phyloP scores from a whole-genome alignment of 441 rosid genomes.

The Pelargonium citronellum region DNA sequence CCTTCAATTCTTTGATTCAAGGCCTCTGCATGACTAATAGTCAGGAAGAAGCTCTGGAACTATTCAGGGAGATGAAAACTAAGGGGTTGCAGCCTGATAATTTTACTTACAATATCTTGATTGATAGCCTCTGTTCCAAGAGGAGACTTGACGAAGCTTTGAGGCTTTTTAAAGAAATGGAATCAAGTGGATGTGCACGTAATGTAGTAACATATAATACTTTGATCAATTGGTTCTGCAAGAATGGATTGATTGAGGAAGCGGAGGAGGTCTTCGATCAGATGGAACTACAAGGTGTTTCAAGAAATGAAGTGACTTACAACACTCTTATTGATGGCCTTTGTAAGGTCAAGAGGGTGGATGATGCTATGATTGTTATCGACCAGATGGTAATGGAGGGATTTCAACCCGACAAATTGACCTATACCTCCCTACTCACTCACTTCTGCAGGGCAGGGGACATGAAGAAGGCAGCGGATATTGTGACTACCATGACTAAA shows the following conservation, averaged over 20 bases:
- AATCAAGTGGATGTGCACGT: slow-evolving; percentile 62
- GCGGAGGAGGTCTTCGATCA: slow-evolving; percentile 92
- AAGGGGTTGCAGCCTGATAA: slow-evolving; percentile 81
- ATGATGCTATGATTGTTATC: slow-evolving; percentile 83
- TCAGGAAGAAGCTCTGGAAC: slow-evolving; percentile 49
- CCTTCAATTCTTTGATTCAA: slow-evolving; percentile 76
- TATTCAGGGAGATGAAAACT: slow-evolving; percentile 71
- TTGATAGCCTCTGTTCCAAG: slow-evolving; percentile 59
- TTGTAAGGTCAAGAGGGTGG: slow-evolving; percentile 65
- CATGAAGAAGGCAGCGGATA: slow-evolving; percentile 73
- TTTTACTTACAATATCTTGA: slow-evolving; percentile 74
- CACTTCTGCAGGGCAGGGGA: slow-evolving; percentile 71
- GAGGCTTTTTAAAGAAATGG: slow-evolving; percentile 72
- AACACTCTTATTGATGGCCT: slow-evolving; percentile 88
- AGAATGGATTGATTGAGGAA: slow-evolving; percentile 57
- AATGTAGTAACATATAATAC: slow-evolving; percentile 79
- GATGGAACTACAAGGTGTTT: slow-evolving; percentile 83
- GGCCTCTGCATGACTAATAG: slow-evolving; percentile 64
- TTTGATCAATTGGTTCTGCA: slow-evolving; percentile 82
- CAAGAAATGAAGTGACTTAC: slow-evolving; percentile 76
- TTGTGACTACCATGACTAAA: slow-evolving; percentile 72
- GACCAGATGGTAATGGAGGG: slow-evolving; percentile 97
- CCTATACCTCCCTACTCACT: slow-evolving; percentile 72
- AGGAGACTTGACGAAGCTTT: slow-evolving; percentile 66
- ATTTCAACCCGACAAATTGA: slow-evolving; percentile 75